Evolutionary conservation across 306 rosid species (phyloP).

Genomic region (Pterocarpus macrocarpus): DNA sequence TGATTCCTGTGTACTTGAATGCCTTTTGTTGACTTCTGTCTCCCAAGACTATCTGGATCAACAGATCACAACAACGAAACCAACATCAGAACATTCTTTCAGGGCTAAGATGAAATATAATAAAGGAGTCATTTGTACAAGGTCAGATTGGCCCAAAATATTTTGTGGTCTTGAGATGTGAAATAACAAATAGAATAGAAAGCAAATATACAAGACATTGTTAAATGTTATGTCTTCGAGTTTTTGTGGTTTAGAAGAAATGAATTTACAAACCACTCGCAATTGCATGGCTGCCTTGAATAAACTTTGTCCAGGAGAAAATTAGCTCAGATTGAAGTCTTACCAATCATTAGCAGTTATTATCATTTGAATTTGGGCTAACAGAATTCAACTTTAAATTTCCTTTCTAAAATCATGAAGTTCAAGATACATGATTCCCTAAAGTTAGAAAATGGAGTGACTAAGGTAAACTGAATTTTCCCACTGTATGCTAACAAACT

Average conservation of each 20-base stretch:
- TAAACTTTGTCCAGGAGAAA: neutral
- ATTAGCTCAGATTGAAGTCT: neutral
- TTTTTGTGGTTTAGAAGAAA: neutral
- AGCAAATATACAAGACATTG: neutral
- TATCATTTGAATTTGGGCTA: too few species aligned
- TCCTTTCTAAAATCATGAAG: neutral
- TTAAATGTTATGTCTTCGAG: slow-evolving; percentile 6
- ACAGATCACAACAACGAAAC: slow-evolving; percentile 38
- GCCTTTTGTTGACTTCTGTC: slow-evolving; percentile 92
- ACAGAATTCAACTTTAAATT: neutral
- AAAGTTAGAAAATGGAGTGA: neutral
- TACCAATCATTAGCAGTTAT: neutral
- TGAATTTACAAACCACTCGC: neutral
- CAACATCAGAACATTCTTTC: slow-evolving; percentile 39
- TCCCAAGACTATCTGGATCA: slow-evolving; percentile 79
- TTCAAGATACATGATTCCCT: neutral
- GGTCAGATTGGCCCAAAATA: slow-evolving; percentile 21
- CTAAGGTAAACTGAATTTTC: neutral
- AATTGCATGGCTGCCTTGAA: neutral
- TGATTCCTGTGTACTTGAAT: slow-evolving; percentile 89
- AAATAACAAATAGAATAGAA: slow-evolving; percentile 17
- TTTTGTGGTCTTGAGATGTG: slow-evolving; percentile 28
- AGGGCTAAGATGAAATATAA: slow-evolving; percentile 1
- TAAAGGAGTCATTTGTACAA: neutral
- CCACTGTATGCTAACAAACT: slow-evolving; percentile 3